Conservation (phyloP, 345 rosid genomes). For the Moringa oleifera region DNA sequence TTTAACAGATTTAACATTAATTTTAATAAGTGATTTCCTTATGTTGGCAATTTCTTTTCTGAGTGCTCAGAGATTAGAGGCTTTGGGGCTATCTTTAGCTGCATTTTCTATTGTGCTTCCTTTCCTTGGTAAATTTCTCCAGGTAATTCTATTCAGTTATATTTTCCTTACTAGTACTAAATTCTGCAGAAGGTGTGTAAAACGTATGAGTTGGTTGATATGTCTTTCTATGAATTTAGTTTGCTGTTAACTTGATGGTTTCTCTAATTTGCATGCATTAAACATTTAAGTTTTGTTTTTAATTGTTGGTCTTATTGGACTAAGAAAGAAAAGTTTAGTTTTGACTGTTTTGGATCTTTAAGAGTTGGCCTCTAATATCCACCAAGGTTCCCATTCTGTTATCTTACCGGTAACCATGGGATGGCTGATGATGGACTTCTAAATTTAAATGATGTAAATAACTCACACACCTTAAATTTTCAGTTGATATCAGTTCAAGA, state of each 20-base stretch:
- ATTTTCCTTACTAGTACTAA: background rate
- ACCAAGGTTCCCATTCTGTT: too few species aligned
- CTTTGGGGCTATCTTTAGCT: slow-evolving; percentile 60
- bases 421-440: too few species aligned
- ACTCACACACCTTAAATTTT: slow-evolving; percentile 10
- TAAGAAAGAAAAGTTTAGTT: too few species aligned
- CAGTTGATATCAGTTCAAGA: slow-evolving; percentile 60
- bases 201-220: too few species aligned
- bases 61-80: slow-evolving; percentile 57
- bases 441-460: too few species aligned
- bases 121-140: slow-evolving; percentile 70
- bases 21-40: background rate
- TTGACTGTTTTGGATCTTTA: too few species aligned
- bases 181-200: background rate
- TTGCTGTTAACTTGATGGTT: too few species aligned
- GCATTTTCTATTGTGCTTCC: slow-evolving; percentile 68
- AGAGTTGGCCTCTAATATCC: too few species aligned
- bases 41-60: background rate
- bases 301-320: too few species aligned
- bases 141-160: slow-evolving; percentile 28
- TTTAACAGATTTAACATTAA: background rate
- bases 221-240: background rate
- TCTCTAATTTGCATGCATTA: too few species aligned
- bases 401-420: too few species aligned
- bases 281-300: too few species aligned